Base-by-base conservation (phyloP, 192 early-diverging fungal species). In the Mortierella antarctica region DNA sequence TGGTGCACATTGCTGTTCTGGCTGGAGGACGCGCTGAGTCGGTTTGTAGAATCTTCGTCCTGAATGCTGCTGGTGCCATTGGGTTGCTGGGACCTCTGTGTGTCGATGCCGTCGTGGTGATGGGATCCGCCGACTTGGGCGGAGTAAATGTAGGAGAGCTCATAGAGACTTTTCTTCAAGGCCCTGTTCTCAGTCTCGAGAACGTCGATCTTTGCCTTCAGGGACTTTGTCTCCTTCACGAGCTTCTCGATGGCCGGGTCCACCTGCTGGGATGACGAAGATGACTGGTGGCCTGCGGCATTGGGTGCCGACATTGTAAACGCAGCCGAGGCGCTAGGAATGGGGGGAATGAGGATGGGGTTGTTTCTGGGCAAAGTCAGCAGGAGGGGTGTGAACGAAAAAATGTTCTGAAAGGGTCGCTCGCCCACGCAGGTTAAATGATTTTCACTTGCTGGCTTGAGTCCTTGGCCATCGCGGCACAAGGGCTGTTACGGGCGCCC, bases 111-210 rank as follows among this genome's bases (percentile, higher is more conserved):
- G 45, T 62, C 41, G 15, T 31, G 62, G 69, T 20, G 73, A 67
- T 55, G 47, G 53, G 61, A 9, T 63, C 57, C 7, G 77, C 78
- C 77, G 40, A 80, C 40, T 18, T 80, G 70, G 31, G 85, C 70
- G 9, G 91, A 90, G 81, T 92, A 96, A 20, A 88, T 81, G 20
- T 87, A 86, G 1, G 93, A 93, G 46, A 96, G 85, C 42, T 96
- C 94, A 67, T 90, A 95, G 41, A 96, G 87, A 10, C 89, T 91
- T 73, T 95, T 95, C 62, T 96, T 96, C 20, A 96, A 84, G 11
- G 88, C 86, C 45, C 84, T 87, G 74, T 95, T 96, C 74, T 96
- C 95, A 66, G 92, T 88, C 65, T 92, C 89, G 17, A 91, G 68
- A 5, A 83, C 53, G 59, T 91, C 93, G 8, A 94, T 89, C 68